Evolutionary conservation across 2,329 filamentous ascomycete genomes (phyloP), one percentile per base, ranked within the genome.

Genomic region (Endoconidiophora polonica): DNA sequence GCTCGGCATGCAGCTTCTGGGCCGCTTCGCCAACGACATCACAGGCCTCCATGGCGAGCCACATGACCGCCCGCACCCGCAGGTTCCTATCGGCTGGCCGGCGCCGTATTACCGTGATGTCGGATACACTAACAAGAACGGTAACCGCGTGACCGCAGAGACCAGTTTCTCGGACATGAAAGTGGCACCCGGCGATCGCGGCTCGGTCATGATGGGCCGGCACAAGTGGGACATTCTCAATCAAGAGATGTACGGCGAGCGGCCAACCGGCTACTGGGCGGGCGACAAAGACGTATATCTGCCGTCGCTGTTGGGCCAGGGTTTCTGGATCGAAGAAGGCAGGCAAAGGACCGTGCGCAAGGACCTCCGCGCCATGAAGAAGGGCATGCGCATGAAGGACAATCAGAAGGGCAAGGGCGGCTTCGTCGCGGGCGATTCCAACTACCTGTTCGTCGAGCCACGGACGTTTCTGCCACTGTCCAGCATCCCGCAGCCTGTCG

Each of bases 81-180:
- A 44, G 5, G 41, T 45, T 41, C 23, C 36, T 10, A 44, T 52
- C 44, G 41, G 46, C 4, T 48, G 42, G 40, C 46, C 46, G 10
- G 20, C n/a, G 3, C 23, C 23, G 18, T 18, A 45, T 29, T n/a
- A 12, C 10, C 10, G n/a, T 4, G 36, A 43, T 4, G 12, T 24
- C 9, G 22, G 20, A n/a, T 40, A 16, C 16, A 39, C 22, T 7
- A 4, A 45, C 36, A 23, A 45, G 22, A 24, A 41, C 6, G 24
- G 5, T 10, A 16, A 29, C 5, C 10, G 16, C 23, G 16, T 45
- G 43, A 29, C 9, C 18, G 10, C 24, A 45, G 29, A 33, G 29
- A n/a, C 22, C 23, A 14, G 10, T n/a, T 16, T 36, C 12, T 23
- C 10, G n/a, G 23, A 45, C 6, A 22, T 33, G 3, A 33, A 9